Percentiles rank a stretch among this genome's conserved stretches.
Conservation (phyloP, 2,329 filamentous ascomycete species). For the Cercospora sp. region DNA sequence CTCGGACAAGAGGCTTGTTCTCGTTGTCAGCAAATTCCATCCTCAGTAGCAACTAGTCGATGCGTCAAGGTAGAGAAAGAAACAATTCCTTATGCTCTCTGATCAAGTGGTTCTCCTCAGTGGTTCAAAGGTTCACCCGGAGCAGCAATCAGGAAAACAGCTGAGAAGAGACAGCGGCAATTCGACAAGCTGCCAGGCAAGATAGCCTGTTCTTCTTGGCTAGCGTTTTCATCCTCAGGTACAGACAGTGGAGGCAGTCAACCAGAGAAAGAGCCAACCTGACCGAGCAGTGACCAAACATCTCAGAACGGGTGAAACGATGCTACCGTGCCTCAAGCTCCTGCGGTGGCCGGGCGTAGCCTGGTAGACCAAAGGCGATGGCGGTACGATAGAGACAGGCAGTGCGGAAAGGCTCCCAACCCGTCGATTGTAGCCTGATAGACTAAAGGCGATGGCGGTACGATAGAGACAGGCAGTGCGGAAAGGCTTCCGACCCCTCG, state of each 20-base stretch:
- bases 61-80: not conserved
- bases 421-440: no score
- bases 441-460: no score
- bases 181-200: not conserved
- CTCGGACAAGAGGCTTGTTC: not conserved
- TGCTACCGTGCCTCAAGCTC: slow-evolving; percentile 7
- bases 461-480: no score
- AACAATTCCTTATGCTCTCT: not conserved
- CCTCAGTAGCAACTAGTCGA: not conserved
- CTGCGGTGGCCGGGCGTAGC: not conserved
- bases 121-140: not conserved
- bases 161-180: not conserved
- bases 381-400: no score
- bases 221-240: no score
- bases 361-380: not conserved
- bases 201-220: no score
- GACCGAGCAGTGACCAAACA: not conserved
- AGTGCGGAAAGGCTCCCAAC: no score
- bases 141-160: not conserved
- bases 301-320: not conserved
- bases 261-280: no score
- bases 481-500: no score
- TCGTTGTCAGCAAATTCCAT: no score
- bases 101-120: not conserved
- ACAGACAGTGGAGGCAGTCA: no score